Percentiles rank a stretch among this genome's conserved stretches.
These are phyloP conservation scores for Fraxinus dipetala DNA, from an alignment of 305 asterid genomes.

Conservation along the genomic window DNA sequence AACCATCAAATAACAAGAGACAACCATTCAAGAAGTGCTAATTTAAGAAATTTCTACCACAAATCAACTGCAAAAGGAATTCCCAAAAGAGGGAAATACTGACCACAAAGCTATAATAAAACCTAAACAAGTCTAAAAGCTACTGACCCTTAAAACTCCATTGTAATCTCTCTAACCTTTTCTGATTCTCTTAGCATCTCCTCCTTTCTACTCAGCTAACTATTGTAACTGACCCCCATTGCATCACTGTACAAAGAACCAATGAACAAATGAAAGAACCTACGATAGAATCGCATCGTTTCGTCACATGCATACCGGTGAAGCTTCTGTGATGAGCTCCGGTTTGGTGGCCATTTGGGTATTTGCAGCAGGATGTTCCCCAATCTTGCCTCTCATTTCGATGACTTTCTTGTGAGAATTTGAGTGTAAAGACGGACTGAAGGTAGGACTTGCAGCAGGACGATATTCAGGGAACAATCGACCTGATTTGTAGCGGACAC, in stretches of 20 bases:
- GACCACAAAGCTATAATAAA: constrained; percentile 16
- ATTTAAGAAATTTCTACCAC: constrained; percentile 34
- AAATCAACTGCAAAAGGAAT: constrained; percentile 65
- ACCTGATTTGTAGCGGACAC: constrained; percentile 86
- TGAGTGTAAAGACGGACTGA: constrained; percentile 69
- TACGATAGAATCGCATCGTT: constrained; percentile 22
- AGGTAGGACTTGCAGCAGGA: constrained; percentile 93
- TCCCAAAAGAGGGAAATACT: constrained; percentile 27
- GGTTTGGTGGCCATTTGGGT: constrained; percentile 22
- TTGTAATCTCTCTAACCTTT: constrained; percentile 28
- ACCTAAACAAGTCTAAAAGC: constrained; percentile 39
- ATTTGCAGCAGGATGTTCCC: background rate
- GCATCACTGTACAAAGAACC: constrained; percentile 78
- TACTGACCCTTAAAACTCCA: constrained; percentile 38
- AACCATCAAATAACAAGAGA: background rate
- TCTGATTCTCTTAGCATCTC: constrained; percentile 22
- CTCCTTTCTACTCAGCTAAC: constrained; percentile 34
- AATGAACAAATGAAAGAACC: constrained; percentile 46
- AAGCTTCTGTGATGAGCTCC: constrained; percentile 24
- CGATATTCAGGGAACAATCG: constrained; percentile 85
- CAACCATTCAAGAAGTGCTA: background rate
- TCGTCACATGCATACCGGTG: constrained; percentile 1
- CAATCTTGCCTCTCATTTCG: constrained; percentile 68
- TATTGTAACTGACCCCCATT: constrained; percentile 33
- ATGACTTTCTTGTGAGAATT: constrained; percentile 91